phyloP scores from a whole-genome alignment of 2,329 filamentous ascomycete species.

The Microsporum audouinii region DNA sequence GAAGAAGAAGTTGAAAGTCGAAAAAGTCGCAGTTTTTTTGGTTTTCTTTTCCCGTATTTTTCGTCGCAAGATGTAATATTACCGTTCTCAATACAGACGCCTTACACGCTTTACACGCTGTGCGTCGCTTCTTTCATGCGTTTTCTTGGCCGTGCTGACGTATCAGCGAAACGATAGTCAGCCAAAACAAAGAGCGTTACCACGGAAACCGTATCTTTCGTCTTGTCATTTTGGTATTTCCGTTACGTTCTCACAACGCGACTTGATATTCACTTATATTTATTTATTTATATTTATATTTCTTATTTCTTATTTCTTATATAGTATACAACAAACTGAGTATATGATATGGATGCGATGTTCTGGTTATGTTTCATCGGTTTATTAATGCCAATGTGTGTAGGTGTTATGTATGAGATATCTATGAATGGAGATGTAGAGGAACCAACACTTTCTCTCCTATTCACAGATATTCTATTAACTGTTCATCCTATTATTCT shows the following conservation, averaged over 20 bases:
- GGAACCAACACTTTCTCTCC: no score
- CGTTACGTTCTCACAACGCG: background rate
- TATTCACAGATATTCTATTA: background rate
- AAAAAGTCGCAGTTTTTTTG: background rate
- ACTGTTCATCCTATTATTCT: background rate
- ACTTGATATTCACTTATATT: background rate
- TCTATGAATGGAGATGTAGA: no score
- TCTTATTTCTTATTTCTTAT: background rate
- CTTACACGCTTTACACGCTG: conserved; percentile 7
- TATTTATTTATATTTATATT: background rate
- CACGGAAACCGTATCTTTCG: conserved; percentile 6
- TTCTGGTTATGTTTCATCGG: no score
- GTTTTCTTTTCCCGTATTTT: background rate
- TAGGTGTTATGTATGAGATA: no score
- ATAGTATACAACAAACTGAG: no score
- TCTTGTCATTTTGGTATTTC: conserved; percentile 1
- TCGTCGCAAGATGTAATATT: background rate
- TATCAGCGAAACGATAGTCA: background rate
- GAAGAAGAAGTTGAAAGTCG: conserved; percentile 5
- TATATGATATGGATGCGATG: no score
- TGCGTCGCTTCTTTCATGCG: background rate
- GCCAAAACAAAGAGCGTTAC: conserved; percentile 12
- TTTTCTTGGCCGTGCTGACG: background rate
- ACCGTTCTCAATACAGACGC: conserved; percentile 1
- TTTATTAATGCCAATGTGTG: no score